Percentiles rank a stretch among this genome's conserved stretches.
Conservation (phyloP, 805 yeast species). For the Saccharomycopsis vini region DNA sequence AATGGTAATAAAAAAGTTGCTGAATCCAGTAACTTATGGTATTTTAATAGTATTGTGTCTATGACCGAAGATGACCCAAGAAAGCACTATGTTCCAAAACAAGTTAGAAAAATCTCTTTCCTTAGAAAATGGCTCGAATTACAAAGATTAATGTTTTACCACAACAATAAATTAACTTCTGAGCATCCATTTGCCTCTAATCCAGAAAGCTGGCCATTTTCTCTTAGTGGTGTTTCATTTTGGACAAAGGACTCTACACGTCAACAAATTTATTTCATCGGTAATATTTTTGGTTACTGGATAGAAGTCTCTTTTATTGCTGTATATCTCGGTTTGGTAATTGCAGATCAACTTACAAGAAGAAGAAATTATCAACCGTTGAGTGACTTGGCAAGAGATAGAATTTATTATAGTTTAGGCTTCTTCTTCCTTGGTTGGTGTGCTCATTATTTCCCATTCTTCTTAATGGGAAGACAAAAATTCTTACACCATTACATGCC, state of each 20-base stretch:
- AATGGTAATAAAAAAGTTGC: constrained; percentile 82
- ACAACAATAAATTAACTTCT: constrained; percentile 76
- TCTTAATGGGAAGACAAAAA: constrained; percentile 85
- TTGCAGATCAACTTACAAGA: constrained; percentile 68
- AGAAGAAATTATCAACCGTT: constrained; percentile 60
- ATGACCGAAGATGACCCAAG: constrained; percentile 48
- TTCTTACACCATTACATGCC: constrained; percentile 93
- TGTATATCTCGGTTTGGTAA: constrained; percentile 51
- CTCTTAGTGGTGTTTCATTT: constrained; percentile 86
- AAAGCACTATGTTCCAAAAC: constrained; percentile 54
- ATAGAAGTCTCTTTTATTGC: constrained; percentile 58
- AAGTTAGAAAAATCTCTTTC: constrained; percentile 58
- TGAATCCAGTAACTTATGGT: constrained; percentile 68
- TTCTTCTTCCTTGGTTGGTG: constrained; percentile 77
- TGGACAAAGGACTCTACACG: constrained; percentile 64
- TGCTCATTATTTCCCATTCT: constrained; percentile 65
- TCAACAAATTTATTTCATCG: constrained; percentile 81
- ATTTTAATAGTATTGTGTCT: constrained; percentile 57
- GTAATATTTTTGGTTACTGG: constrained; percentile 91
- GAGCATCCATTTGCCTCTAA: constrained; percentile 94
- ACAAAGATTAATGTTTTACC: constrained; percentile 82
- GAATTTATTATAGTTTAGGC: constrained; percentile 70
- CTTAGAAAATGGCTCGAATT: constrained; percentile 82
- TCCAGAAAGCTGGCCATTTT: constrained; percentile 87
- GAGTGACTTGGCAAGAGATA: constrained; percentile 52